Base-by-base conservation (phyloP, 768 basidiomycete genomes). In the Mycena olivaceomarginata region DNA sequence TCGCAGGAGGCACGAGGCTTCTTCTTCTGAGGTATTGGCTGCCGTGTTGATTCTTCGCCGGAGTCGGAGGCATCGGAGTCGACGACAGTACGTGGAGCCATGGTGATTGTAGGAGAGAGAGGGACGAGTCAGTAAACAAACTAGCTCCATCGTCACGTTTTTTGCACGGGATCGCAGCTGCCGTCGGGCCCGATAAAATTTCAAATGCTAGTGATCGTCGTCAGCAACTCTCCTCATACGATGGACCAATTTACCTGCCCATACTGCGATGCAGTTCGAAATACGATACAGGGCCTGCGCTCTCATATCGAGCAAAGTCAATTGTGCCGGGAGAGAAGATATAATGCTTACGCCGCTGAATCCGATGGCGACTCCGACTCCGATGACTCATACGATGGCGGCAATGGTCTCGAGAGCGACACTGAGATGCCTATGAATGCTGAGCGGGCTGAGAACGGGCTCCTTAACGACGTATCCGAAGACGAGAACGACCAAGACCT, bases 81-180 rank as follows among this genome's bases (percentile, higher is more conserved):
- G 20, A 13, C 15, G 39, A n/a, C 8, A 53, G 8, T 11, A 1
- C 20, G 39, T 11, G 18, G 67, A 4, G 65, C 45, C 62, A 63
- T 63, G 62, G 31, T 45, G 43, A 13, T 48, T 15, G 65, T 12
- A 39, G 65, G 41, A 64, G 63, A 48, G 46, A 67, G 46, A 67
- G 46, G 40, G 25, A 25, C 13, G 43, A 13, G 43, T 9, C 43
- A 13, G 20, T 67, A 16, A 67, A 67, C 65, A 67, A 67, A 48
- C 43, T 11, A 16, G 25, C 13, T 45, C 25, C 25, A 25, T 45
- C 43, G 4, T 25, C 62, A 37, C 46, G 62, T 63, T 63, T 11
- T 12, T 63, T 41, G 31, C 46, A 53, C 31, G 46, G 37, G 66
- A 39, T 39, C 18, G 31, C 25, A 25, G 25, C 25, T 25, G 25